Base-by-base conservation (phyloP, 257 asterid genomes). In the Perilla frutescens region DNA sequence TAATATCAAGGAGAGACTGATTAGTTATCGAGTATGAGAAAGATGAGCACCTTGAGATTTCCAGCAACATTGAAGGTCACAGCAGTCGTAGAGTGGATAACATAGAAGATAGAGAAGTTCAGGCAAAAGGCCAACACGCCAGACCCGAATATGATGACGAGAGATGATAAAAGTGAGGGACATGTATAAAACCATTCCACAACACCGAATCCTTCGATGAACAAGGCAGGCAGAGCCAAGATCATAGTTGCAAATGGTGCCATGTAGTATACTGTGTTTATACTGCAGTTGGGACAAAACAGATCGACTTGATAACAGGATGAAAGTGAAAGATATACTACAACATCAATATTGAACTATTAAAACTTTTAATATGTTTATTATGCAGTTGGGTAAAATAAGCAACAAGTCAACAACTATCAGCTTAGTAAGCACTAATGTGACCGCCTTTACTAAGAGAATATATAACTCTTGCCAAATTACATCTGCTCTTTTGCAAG, bases 31-130 rank as follows among this genome's bases (percentile, higher is more conserved):
- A 68, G 77, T 37, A 29, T 37, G 71, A 73, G 72, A 53, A 44
- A 60, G 72, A 74, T 26, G 41, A 69, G 71, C 63, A 94, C 99
- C 99, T 94, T 94, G 12, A 94, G 95, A 74, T 94, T 94, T 79
- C 99, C 99, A 5, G 99, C 99, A 53, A 94, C 99, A 66, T 94
- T 94, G 87, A 94, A 94, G 68, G 99, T 94, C 66, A 94, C 98
- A 7, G 99, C 99, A 37, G 97, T 90, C 31, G 99, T 94, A 58
- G 99, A 92, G 84, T 92, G 99, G 71, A 93, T 93, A 70, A 93
- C 98, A 36, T 93, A 93, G 75, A 93, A 93, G 85, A 93, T 93
- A 3, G 97, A 94, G 83, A 94, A 94, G 80, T 92, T 94, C 66
- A 94, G 92, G 79, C 96, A 94, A 67, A 94, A 94, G 48, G 98